Conservation (phyloP, 345 rosid genomes). For the Psidium guajava region DNA sequence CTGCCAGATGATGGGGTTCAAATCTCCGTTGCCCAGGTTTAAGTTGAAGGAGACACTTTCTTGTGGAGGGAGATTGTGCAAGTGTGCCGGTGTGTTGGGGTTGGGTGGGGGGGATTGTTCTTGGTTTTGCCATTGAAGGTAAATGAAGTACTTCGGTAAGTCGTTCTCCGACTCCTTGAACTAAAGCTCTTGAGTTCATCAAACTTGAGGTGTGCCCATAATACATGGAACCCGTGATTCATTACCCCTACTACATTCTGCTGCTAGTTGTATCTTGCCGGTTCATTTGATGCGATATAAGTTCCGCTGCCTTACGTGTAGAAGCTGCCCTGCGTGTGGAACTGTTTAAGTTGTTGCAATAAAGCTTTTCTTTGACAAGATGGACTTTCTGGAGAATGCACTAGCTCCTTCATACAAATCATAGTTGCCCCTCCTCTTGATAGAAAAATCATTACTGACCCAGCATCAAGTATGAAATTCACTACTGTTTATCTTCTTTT, state of each 20-base stretch:
- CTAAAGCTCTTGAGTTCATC: neutral
- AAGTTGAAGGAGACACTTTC: neutral
- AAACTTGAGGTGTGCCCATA: neutral
- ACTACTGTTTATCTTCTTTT: neutral
- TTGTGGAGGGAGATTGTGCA: neutral
- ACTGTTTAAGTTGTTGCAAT: neutral
- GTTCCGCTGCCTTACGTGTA: neutral
- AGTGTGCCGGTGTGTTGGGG: neutral
- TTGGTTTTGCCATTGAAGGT: neutral
- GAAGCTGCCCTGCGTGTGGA: neutral
- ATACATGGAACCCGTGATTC: neutral
- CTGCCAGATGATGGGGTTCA: neutral
- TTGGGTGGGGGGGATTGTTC: neutral
- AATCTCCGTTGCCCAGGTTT: neutral
- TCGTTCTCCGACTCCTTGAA: neutral
- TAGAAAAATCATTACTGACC: neutral
- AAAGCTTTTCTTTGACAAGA: neutral
- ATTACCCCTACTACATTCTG: neutral
- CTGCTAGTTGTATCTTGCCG: neutral
- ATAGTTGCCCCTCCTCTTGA: neutral
- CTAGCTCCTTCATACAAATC: neutral
- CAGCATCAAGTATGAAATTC: neutral
- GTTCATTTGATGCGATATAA: neutral
- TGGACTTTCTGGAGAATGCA: neutral
- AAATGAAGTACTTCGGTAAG: neutral